Percentiles rank a stretch among this genome's conserved stretches.
phyloP scores from a whole-genome alignment of 192 early-diverging fungal genomes.

The Entomortierella beljakovae region DNA sequence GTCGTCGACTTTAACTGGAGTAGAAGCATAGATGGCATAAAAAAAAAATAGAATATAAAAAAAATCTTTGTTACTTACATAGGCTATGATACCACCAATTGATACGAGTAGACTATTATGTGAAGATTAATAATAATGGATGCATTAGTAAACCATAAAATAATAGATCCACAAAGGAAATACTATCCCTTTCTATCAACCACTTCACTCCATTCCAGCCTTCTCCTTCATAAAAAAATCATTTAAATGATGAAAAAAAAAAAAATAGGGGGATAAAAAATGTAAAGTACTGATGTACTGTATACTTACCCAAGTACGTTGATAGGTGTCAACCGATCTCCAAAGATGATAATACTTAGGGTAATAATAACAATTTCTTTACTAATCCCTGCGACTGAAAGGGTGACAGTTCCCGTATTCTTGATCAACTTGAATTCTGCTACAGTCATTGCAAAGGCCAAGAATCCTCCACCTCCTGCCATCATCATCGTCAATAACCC shows the following conservation, averaged over 20 bases:
- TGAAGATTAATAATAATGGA: too few species aligned
- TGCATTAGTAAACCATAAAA: too few species aligned
- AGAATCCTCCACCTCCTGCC: conserved; percentile 79
- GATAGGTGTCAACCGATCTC: conserved; percentile 73
- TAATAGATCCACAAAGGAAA: too few species aligned
- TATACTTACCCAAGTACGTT: conserved; percentile 72
- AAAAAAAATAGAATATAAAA: neutral
- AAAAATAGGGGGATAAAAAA: conserved; percentile 33
- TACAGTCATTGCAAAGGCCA: conserved; percentile 86
- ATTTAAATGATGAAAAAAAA: neutral
- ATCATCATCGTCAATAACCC: conserved; percentile 63
- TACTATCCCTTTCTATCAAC: too few species aligned
- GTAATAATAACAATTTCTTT: conserved; percentile 85
- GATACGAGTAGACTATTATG: conserved; percentile 62
- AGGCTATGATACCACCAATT: conserved; percentile 68
- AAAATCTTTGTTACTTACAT: conserved; percentile 28
- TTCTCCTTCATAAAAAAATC: neutral
- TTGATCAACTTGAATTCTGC: conserved; percentile 84
- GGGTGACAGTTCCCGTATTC: conserved; percentile 79
- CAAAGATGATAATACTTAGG: conserved; percentile 75
- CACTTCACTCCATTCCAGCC: too few species aligned
- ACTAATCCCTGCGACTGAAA: conserved; percentile 85
- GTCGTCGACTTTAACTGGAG: too few species aligned
- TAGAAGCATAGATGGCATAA: neutral
- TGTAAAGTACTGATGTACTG: conserved; percentile 39